Base-by-base conservation (phyloP, 176 grass and related monocot species). In the Urochloa ruziziensis region DNA sequence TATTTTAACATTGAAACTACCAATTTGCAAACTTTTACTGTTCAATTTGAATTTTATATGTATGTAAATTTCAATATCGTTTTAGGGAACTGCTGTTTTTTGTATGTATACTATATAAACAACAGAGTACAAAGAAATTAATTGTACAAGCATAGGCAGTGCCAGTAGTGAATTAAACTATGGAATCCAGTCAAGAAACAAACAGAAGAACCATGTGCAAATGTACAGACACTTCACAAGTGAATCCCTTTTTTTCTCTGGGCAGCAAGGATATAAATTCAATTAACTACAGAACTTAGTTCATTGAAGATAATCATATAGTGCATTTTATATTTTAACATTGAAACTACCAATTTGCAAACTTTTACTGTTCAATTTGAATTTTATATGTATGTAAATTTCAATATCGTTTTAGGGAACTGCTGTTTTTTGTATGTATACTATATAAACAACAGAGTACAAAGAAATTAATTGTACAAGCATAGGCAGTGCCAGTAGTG, bases 371-470 rank as follows among this genome's bases (percentile, higher is more conserved):
- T 37, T 73, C 36, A 56, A 67, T 62, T 73, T 52, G 57, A 62
- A 75, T 86, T 61, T 58, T 75, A 75, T 86, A 52, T 24, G 53
- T 19, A 54, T 76, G 64, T 71, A 25, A 44, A 63, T 46, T 85
- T 77, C 28, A 29, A 18, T 47, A 70, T 27, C 14, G 3, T 48
- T 47, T 71, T 25, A 16, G 6, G 7, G 27, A 70, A 71, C 24
- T 70, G 44, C n/a, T 44, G 6, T 44, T 70, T 24, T 44, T 44
- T 25, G 23, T 70, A 25, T 69, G 37, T 27, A 40, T 42, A 27
- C 2, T 70, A 14, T 44, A 70, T 68, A n/a, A 39, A 39, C 65
- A 42, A 68, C 39, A 44, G 37, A 70, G 13, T 43, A 68, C 65
- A 40, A n/a, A 68, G 18, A 65, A 67, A 39, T 4, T 23, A 37